Evolutionary conservation across 108 stramenopile genomes (phyloP).

Genomic region (Skeletonema potamos): DNA sequence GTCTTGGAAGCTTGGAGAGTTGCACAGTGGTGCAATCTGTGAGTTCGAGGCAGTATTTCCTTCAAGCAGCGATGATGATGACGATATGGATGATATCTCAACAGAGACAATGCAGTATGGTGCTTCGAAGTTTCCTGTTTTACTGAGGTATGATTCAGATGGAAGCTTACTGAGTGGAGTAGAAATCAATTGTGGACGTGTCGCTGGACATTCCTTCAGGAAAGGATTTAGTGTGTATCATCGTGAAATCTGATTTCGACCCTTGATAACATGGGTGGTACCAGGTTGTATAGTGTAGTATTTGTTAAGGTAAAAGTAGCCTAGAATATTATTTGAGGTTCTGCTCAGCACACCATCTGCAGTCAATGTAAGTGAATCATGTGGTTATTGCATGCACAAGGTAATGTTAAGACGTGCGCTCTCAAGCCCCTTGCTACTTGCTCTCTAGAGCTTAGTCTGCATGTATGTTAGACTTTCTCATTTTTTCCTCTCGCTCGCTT

Average conservation of each 20-base stretch:
- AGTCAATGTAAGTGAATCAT: too few species aligned
- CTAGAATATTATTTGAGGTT: not conserved
- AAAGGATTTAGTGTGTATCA: slow-evolving; percentile 13
- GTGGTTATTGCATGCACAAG: too few species aligned
- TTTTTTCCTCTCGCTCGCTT: too few species aligned
- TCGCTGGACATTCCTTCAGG: not conserved
- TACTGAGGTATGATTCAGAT: slow-evolving; percentile 10
- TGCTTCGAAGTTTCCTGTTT: not conserved
- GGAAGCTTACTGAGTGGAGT: slow-evolving; percentile 16
- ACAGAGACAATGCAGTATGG: not conserved
- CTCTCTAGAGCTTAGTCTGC: too few species aligned
- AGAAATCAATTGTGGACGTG: not conserved
- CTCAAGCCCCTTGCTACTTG: too few species aligned
- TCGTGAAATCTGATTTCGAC: not conserved
- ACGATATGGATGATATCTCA: not conserved
- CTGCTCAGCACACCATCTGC: too few species aligned
- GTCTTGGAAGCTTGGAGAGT: slow-evolving; percentile 7
- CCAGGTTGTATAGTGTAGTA: not conserved
- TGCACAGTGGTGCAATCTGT: slow-evolving; percentile 14
- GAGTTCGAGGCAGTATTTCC: slow-evolving; percentile 18
- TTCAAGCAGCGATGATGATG: not conserved
- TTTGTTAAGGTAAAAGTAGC: not conserved
- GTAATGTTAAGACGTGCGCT: too few species aligned
- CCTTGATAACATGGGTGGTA: not conserved
- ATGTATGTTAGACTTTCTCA: too few species aligned